Evolutionary conservation across 768 basidiomycete genomes (phyloP).

Genomic region (Gymnopilus junonius): DNA sequence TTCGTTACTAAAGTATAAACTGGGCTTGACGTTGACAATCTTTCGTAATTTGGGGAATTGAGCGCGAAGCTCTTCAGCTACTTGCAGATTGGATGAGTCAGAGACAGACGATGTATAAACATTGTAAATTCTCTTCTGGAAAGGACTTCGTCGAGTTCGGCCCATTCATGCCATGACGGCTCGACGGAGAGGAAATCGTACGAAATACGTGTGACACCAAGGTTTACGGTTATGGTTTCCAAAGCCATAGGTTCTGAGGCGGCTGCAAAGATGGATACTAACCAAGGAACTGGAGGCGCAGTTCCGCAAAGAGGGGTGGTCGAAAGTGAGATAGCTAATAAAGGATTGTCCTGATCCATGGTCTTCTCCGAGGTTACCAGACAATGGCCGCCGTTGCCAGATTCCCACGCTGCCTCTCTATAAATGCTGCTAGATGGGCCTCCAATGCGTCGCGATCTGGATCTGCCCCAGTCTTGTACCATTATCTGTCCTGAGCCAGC

Average conservation of each 20-base stretch:
- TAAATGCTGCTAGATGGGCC: not conserved
- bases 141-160: not conserved
- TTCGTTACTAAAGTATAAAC: not conserved
- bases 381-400: not conserved
- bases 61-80: not conserved
- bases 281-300: conserved; percentile 2
- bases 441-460: conserved; percentile 28
- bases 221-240: not conserved
- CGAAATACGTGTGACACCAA: not conserved
- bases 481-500: conserved; percentile 7
- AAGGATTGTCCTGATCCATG: not conserved
- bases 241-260: not conserved
- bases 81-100: not conserved
- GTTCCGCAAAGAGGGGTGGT: not conserved
- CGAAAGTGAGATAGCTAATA: not conserved
- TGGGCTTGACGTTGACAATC: not conserved
- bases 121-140: not conserved
- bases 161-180: not conserved
- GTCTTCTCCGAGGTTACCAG: not conserved
- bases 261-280: not conserved
- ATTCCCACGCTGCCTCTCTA: conserved; percentile 3
- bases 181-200: not conserved
- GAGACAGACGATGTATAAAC: not conserved
- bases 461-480: conserved; percentile 30
- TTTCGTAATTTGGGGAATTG: not conserved